These are phyloP conservation scores for Fusarium caatingaense DNA, from an alignment of 2,329 filamentous ascomycete genomes.

Conservation along the genomic window DNA sequence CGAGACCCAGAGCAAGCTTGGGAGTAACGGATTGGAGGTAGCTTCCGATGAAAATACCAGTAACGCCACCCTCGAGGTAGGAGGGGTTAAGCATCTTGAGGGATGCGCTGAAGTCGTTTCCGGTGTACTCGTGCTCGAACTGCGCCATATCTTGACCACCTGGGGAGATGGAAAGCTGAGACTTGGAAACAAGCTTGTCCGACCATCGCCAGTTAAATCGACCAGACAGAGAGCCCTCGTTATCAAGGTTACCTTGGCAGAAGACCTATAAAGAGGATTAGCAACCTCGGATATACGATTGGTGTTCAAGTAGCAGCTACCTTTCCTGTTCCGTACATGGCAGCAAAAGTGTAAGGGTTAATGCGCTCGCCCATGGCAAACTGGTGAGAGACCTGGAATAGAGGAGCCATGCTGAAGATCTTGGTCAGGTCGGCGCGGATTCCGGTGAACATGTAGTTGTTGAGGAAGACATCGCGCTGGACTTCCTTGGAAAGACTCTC, in stretches of 20 bases:
- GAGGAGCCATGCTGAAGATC: constrained; percentile 89
- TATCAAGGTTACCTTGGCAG: constrained; percentile 94
- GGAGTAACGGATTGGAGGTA: constrained; percentile 95
- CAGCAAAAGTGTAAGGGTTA: constrained; percentile 94
- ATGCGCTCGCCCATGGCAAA: constrained; percentile 94
- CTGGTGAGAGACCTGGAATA: constrained; percentile 98
- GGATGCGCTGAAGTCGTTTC: constrained; percentile 91
- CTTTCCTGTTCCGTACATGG: constrained; percentile 92
- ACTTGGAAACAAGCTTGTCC: constrained; percentile 83
- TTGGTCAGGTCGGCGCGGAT: constrained; percentile 97
- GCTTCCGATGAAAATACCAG: constrained; percentile 94
- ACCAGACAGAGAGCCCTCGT: constrained; percentile 86
- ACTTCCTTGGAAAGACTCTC: constrained; percentile 92
- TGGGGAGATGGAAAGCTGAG: constrained; percentile 85
- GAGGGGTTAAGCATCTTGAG: constrained; percentile 98
- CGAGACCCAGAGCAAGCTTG: constrained; percentile 85
- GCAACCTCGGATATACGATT: constrained; percentile 27
- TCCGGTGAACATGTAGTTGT: constrained; percentile 96
- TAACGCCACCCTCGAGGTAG: constrained; percentile 88
- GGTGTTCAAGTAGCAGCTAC: constrained; percentile 59
- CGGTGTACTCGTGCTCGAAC: constrained; percentile 95
- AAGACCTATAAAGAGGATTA: constrained; percentile 74
- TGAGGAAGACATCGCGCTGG: constrained; percentile 94
- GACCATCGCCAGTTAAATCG: constrained; percentile 95
- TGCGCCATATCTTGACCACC: constrained; percentile 88